phyloP scores from a whole-genome alignment of 129 eudicot genomes.

The Sambucus nigra region DNA sequence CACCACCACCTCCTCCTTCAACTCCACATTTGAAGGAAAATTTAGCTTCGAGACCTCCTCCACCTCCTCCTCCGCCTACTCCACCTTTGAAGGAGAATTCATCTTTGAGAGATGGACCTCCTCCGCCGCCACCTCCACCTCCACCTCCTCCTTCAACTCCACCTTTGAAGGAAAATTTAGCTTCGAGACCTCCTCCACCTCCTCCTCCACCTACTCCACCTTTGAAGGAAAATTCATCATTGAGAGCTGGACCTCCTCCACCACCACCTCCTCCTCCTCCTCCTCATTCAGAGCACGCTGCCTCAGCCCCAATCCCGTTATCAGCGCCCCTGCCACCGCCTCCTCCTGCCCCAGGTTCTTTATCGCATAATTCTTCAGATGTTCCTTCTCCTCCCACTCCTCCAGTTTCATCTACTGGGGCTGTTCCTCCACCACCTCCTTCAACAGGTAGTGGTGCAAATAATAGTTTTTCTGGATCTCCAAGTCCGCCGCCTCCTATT shows the following conservation, averaged over 20 bases:
- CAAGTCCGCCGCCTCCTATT: constrained; percentile 41
- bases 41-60: constrained; percentile 12
- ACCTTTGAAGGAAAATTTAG: constrained; percentile 9
- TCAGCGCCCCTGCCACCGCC: too few relatives aligned
- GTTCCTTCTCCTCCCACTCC: too few relatives aligned
- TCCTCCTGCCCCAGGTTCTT: too few relatives aligned
- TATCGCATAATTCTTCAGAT: too few relatives aligned
- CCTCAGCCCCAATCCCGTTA: too few relatives aligned
- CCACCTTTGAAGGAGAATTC: not conserved
- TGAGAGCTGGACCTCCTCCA: constrained; percentile 23
- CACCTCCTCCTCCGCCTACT: constrained; percentile 15
- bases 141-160: constrained; percentile 22
- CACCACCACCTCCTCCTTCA: constrained; percentile 6
- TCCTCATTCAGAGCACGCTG: constrained; percentile 32
- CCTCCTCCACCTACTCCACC: constrained; percentile 18
- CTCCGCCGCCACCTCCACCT: constrained; percentile 33
- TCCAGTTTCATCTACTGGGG: constrained; percentile 23
- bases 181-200: constrained; percentile 34
- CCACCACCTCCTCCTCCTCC: constrained; percentile 27
- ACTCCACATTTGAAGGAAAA: constrained; percentile 7
- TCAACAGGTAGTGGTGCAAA: constrained; percentile 9
- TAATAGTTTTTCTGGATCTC: constrained; percentile 23
- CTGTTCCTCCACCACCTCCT: constrained; percentile 29
- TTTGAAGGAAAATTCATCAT: not conserved
- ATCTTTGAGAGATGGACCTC: constrained; percentile 19